A percentile compares a stretch with the other conserved stretches of the same genome.
Evolutionary conservation across 441 rosid genomes (phyloP).

Genomic region (California macrophylla): DNA sequence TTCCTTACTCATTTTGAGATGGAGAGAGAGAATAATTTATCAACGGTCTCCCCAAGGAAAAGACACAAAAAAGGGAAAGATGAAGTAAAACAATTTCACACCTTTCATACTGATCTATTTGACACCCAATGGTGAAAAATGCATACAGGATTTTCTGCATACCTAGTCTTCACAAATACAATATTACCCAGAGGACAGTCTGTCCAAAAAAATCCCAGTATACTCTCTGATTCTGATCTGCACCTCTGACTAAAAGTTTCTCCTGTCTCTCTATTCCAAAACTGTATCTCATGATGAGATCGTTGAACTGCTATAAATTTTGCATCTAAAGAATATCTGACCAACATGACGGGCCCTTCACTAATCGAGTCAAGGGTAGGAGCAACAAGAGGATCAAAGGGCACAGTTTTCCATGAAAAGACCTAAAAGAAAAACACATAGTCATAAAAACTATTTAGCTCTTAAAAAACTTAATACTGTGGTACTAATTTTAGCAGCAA

Average conservation of each 20-base stretch:
- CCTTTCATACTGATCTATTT: neutral
- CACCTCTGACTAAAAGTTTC: conserved; percentile 49
- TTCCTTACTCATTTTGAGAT: neutral
- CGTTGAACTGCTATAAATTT: conserved; percentile 72
- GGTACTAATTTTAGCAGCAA: neutral
- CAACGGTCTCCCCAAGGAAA: neutral
- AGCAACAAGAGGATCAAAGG: conserved; percentile 46
- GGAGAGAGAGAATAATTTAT: neutral
- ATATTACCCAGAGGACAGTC: conserved; percentile 79
- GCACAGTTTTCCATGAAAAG: conserved; percentile 67
- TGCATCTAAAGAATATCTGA: conserved; percentile 71
- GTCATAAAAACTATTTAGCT: neutral
- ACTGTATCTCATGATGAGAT: conserved; percentile 55
- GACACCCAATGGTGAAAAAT: neutral
- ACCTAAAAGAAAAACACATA: conserved; percentile 36
- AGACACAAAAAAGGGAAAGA: neutral
- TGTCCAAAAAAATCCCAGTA: conserved; percentile 91
- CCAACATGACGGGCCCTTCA: conserved; percentile 66
- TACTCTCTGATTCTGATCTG: conserved; percentile 66
- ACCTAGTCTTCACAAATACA: conserved; percentile 87
- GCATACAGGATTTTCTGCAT: conserved; percentile 4
- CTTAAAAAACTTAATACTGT: neutral
- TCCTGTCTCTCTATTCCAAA: conserved; percentile 63
- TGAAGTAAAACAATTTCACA: neutral
- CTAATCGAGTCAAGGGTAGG: conserved; percentile 61